Evolutionary conservation across 2,329 filamentous ascomycete species (phyloP).

Genomic region (Trichoderma polysporum): DNA sequence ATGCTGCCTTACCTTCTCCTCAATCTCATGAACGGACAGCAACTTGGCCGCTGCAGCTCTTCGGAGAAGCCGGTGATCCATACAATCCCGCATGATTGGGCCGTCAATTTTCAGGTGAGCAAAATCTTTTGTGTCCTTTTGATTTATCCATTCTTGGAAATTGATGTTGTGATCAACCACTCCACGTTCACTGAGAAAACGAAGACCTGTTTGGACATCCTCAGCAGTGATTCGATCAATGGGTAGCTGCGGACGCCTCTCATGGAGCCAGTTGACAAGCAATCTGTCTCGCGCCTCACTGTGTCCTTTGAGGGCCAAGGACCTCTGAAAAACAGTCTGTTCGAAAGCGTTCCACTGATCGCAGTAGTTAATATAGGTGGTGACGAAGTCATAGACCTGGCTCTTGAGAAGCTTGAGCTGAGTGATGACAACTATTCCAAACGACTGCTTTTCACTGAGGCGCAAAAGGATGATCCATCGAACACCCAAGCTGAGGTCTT

Average conservation of each 20-base stretch:
- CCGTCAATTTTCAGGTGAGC: neutral
- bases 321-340: neutral
- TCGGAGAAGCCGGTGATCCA: neutral
- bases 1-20: neutral
- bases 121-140: neutral
- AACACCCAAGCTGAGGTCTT: neutral
- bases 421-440: neutral
- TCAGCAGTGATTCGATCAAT: neutral
- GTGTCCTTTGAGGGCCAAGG: neutral
- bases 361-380: neutral
- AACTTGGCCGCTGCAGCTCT: neutral
- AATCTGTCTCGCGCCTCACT: neutral
- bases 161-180: neutral
- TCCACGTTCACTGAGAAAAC: neutral
- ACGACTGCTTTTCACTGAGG: neutral
- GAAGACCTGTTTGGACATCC: neutral
- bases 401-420: neutral
- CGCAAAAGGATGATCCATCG: conserved; percentile 3
- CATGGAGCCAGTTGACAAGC: neutral
- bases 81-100: neutral
- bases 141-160: neutral
- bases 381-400: conserved; percentile 3
- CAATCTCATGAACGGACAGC: neutral
- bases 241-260: neutral
- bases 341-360: conserved; percentile 15